Percentiles rank a stretch among this genome's conserved stretches.
phyloP scores from a whole-genome alignment of 179 eudicot species.

The Silene coronaria region DNA sequence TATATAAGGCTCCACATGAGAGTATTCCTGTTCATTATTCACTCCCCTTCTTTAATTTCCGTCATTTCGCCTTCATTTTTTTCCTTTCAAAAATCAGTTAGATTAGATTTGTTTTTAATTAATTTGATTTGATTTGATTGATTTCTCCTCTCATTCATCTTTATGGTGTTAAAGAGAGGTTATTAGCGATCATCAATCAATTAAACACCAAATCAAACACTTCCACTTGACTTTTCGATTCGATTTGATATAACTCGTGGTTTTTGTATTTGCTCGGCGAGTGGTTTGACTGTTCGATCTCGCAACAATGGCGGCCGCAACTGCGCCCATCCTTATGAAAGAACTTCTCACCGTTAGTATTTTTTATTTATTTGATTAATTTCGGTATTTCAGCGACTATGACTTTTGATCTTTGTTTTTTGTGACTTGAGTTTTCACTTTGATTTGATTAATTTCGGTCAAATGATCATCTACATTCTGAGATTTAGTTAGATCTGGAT shows the following conservation, averaged over 20 bases:
- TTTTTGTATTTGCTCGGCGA: not conserved
- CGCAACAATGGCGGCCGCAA: slow-evolving; percentile 89
- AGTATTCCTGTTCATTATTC: not conserved
- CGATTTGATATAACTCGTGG: not conserved
- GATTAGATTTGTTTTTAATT: slow-evolving; percentile 14
- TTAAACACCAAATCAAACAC: not conserved
- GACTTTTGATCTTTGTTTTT: slow-evolving; percentile 12
- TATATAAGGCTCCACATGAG: not conserved
- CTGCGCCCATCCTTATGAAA: slow-evolving; percentile 90
- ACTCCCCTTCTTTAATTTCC: not conserved
- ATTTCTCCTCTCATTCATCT: slow-evolving; percentile 2
- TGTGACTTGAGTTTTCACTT: not conserved
- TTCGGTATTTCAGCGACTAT: not conserved
- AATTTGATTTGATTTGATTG: not conserved
- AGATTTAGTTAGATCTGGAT: slow-evolving; percentile 23
- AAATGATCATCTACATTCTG: slow-evolving; percentile 5
- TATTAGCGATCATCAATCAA: slow-evolving; percentile 17
- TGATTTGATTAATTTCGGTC: slow-evolving; percentile 4
- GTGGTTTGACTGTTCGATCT: slow-evolving; percentile 23
- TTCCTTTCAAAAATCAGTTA: not conserved
- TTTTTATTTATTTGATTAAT: not conserved
- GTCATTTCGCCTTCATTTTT: not conserved
- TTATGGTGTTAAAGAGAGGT: slow-evolving; percentile 2
- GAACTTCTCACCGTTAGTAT: slow-evolving; percentile 76
- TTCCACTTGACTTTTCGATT: slow-evolving; percentile 14